Evolutionary conservation across 2,329 filamentous ascomycete species (phyloP).

Genomic region (Botrytis pseudocinerea): DNA sequence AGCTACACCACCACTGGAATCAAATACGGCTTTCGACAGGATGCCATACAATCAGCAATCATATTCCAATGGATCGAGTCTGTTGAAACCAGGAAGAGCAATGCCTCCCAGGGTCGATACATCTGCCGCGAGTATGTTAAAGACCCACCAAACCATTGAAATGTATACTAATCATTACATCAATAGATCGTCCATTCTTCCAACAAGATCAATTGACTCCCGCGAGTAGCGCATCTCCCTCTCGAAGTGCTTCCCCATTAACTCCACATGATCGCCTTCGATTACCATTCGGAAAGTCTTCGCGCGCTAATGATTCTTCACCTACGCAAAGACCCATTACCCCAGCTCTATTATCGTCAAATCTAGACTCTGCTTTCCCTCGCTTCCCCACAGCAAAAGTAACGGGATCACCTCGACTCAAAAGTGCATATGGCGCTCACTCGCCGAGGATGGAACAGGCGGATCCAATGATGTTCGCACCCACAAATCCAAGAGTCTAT

Average conservation of each 20-base stretch:
- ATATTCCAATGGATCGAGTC: constrained; percentile 31
- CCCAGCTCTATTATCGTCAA: constrained; percentile 46
- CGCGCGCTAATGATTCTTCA: constrained; percentile 43
- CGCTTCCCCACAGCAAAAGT: constrained; percentile 50
- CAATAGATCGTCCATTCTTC: constrained; percentile 54
- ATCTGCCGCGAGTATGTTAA: constrained; percentile 52
- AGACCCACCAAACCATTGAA: background rate
- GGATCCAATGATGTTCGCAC: constrained; percentile 47
- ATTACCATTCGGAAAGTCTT: constrained; percentile 43
- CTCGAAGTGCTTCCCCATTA: constrained; percentile 63
- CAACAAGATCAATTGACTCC: constrained; percentile 63
- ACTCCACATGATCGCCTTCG: constrained; percentile 52
- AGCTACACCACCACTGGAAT: constrained; percentile 40
- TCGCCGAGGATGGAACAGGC: constrained; percentile 35
- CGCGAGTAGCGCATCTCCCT: constrained; percentile 57
- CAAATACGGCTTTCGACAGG: constrained; percentile 31
- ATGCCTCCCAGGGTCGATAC: constrained; percentile 53
- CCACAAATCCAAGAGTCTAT: constrained; percentile 28
- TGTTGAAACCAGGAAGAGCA: constrained; percentile 44
- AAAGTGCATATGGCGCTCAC: constrained; percentile 26
- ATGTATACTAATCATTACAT: constrained; percentile 17
- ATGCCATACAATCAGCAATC: constrained; percentile 33
- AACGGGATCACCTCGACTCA: constrained; percentile 23
- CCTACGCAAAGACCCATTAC: constrained; percentile 45
- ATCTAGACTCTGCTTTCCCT: constrained; percentile 55